phyloP scores from a whole-genome alignment of 305 asterid species.

The Fraxinus nigra region DNA sequence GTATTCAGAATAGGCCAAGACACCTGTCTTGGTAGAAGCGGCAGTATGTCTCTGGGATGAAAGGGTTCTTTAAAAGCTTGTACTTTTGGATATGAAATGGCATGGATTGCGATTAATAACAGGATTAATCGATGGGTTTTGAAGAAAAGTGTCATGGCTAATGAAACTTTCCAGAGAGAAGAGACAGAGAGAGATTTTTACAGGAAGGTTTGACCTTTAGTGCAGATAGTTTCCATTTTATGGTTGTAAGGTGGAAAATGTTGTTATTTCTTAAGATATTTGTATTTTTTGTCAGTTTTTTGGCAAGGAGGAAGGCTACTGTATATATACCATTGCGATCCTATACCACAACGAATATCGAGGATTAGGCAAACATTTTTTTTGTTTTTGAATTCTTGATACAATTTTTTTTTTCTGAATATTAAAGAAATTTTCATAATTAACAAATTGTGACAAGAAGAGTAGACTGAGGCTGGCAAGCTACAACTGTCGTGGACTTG shows the following conservation, averaged over 20 bases:
- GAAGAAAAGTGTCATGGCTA: constrained; percentile 31
- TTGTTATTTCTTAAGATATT: not conserved
- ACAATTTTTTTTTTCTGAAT: too few relatives aligned
- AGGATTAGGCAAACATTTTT: too few relatives aligned
- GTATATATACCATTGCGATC: too few relatives aligned
- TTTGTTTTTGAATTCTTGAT: too few relatives aligned
- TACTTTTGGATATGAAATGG: constrained; percentile 25
- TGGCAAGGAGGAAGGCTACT: not conserved
- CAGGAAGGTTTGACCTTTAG: constrained; percentile 3
- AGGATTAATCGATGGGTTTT: constrained; percentile 29
- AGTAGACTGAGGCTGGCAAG: too few relatives aligned
- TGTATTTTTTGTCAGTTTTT: not conserved
- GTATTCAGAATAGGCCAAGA: constrained; percentile 70
- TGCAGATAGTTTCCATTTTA: not conserved
- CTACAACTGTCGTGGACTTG: too few relatives aligned
- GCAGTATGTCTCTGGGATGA: constrained; percentile 61
- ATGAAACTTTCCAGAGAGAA: not conserved
- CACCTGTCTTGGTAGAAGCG: constrained; percentile 70
- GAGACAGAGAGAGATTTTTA: not conserved
- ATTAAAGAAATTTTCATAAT: too few relatives aligned
- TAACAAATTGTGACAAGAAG: too few relatives aligned
- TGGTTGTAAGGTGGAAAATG: not conserved
- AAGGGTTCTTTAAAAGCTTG: constrained; percentile 53
- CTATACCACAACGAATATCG: too few relatives aligned
- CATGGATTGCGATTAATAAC: constrained; percentile 22